These are phyloP conservation scores for Alternaria sp. DNA, from an alignment of 2,329 filamentous ascomycete genomes.

Conservation along the genomic window DNA sequence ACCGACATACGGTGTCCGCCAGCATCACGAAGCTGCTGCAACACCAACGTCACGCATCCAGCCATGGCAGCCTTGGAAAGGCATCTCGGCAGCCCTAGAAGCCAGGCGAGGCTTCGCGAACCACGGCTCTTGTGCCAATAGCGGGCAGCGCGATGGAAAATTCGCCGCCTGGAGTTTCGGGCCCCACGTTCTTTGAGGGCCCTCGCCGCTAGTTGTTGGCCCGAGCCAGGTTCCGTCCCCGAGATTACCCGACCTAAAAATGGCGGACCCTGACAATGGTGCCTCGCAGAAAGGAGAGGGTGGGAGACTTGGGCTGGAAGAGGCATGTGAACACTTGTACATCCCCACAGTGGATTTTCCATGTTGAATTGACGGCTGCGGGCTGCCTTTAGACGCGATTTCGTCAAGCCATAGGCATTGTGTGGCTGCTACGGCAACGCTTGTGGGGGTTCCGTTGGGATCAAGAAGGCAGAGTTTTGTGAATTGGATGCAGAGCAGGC, in stretches of 20 bases:
- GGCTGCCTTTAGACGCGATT: conserved; percentile 18
- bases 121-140: conserved; percentile 18
- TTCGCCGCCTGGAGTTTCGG: conserved; percentile 21
- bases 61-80: not conserved
- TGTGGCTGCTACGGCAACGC: conserved; percentile 33
- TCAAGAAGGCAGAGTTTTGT: not conserved
- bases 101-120: conserved; percentile 13
- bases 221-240: conserved; percentile 16
- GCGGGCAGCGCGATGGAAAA: conserved; percentile 22
- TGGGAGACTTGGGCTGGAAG: conserved; percentile 18
- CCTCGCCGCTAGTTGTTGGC: conserved; percentile 23
- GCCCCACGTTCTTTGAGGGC: conserved; percentile 12
- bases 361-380: conserved; percentile 12
- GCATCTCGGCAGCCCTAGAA: conserved; percentile 15
- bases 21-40: not conserved
- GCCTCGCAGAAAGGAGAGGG: conserved; percentile 14
- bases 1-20: not conserved
- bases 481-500: not conserved
- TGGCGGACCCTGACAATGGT: conserved; percentile 18
- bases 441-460: conserved; percentile 4
- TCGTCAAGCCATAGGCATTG: conserved; percentile 16
- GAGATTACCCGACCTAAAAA: conserved; percentile 28
- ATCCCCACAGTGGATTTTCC: conserved; percentile 24
- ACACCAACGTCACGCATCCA: conserved; percentile 5
- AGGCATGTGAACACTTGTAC: conserved; percentile 31